Conservation (phyloP, 495 filamentous ascomycete species). For the Tuber brumale region DNA sequence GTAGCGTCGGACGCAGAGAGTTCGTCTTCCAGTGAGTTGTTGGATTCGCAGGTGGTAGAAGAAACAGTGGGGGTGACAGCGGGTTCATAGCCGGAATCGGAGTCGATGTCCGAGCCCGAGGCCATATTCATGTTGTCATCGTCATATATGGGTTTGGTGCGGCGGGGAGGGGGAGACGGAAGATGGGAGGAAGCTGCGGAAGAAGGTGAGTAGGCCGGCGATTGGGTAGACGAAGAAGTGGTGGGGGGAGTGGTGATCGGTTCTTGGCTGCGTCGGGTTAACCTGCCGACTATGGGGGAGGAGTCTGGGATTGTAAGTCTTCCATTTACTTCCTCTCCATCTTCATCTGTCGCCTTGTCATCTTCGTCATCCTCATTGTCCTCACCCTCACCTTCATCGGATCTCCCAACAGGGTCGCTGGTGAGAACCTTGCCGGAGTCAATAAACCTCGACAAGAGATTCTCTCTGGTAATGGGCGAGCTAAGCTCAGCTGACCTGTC, state of each 20-base stretch:
- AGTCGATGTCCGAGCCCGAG: background rate
- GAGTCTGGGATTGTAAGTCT: background rate
- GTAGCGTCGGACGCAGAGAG: background rate
- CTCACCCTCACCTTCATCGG: background rate
- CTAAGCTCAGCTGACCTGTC: background rate
- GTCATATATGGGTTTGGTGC: background rate
- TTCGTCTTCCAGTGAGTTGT: background rate
- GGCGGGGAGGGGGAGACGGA: background rate
- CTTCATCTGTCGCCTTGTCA: background rate
- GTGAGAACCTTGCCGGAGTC: background rate
- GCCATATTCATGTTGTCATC: background rate
- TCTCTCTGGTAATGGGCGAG: background rate
- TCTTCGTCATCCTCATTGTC: background rate
- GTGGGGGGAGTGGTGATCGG: background rate
- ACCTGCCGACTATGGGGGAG: background rate
- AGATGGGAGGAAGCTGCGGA: background rate
- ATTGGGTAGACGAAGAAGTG: background rate
- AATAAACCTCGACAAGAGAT: background rate
- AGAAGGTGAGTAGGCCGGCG: background rate
- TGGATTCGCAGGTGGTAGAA: background rate
- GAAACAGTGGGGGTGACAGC: background rate
- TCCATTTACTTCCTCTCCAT: slow-evolving; percentile 1
- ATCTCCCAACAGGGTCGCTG: background rate
- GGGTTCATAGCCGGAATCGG: background rate
- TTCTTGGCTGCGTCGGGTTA: background rate